Percentiles rank a stretch among this genome's conserved stretches.
phyloP scores from a whole-genome alignment of 2,329 filamentous ascomycete genomes.

The Lachnellula suecica region DNA sequence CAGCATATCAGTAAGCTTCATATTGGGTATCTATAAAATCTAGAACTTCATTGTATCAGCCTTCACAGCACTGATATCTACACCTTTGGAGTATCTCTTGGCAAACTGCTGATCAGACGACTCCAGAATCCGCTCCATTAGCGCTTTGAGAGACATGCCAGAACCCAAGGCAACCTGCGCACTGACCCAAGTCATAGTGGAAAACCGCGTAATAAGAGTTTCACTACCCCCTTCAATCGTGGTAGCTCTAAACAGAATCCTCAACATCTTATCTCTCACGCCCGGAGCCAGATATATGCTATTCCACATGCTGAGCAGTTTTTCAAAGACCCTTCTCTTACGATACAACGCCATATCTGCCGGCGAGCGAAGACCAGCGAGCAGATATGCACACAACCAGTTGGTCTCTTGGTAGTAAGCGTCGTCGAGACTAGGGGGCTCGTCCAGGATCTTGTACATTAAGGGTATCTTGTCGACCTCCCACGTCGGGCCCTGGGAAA shows the following conservation, averaged over 20 bases:
- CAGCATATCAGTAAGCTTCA: background rate
- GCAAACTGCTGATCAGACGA: constrained; percentile 68
- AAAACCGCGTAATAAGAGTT: constrained; percentile 76
- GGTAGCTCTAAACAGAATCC: constrained; percentile 66
- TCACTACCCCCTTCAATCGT: constrained; percentile 71
- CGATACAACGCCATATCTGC: constrained; percentile 61
- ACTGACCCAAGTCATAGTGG: constrained; percentile 73
- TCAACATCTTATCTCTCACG: constrained; percentile 55
- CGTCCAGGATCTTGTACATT: constrained; percentile 60
- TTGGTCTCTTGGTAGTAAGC: constrained; percentile 69
- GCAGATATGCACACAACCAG: constrained; percentile 72
- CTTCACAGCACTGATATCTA: constrained; percentile 30
- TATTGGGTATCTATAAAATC: constrained; percentile 19
- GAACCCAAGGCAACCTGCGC: constrained; percentile 51
- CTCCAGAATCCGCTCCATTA: constrained; percentile 60
- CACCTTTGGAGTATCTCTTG: constrained; percentile 58
- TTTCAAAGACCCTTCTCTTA: constrained; percentile 69
- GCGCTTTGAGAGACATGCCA: constrained; percentile 47
- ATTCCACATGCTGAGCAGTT: constrained; percentile 66
- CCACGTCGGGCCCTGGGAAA: constrained; percentile 79
- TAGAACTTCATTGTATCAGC: constrained; percentile 25
- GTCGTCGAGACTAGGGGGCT: constrained; percentile 71
- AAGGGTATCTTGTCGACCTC: constrained; percentile 70
- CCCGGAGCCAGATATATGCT: constrained; percentile 59
- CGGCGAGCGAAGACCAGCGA: constrained; percentile 62